phyloP scores from a whole-genome alignment of 2,329 filamentous ascomycete genomes.

The Fusarium sp. region DNA sequence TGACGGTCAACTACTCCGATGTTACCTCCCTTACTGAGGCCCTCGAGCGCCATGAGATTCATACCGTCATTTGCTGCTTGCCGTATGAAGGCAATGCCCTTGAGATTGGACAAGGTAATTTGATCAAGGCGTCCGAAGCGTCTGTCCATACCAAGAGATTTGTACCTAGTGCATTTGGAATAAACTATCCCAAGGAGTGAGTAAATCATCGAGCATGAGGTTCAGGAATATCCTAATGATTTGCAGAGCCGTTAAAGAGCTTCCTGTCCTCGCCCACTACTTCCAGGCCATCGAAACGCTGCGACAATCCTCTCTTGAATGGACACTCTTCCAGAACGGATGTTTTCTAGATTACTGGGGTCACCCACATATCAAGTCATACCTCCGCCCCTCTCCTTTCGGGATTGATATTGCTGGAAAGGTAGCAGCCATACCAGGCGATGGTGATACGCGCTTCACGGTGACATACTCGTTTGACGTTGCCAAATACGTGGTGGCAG shows the following conservation, averaged over 20 bases:
- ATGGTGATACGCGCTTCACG: neutral
- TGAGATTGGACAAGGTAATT: neutral
- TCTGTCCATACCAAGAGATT: neutral
- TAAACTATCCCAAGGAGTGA: neutral
- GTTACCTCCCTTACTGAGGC: neutral
- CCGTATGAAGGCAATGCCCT: neutral
- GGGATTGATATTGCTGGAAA: slow-evolving; percentile 51
- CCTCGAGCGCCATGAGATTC: neutral
- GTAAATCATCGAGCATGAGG: neutral
- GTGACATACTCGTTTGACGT: neutral
- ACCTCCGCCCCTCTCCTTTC: neutral
- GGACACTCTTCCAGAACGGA: slow-evolving; percentile 3
- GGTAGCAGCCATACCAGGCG: slow-evolving; percentile 24
- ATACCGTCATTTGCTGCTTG: neutral
- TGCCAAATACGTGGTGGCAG: neutral
- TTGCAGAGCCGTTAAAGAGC: neutral
- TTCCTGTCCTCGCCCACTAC: neutral
- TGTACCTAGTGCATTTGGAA: neutral
- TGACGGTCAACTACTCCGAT: neutral
- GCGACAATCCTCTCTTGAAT: neutral
- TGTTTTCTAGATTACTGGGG: slow-evolving; percentile 11
- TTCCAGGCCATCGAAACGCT: neutral
- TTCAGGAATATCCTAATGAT: neutral
- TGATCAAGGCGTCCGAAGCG: neutral
- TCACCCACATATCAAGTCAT: neutral